A percentile compares a stretch with the other conserved stretches of the same genome.
These are phyloP conservation scores for Arctium lappa DNA, from an alignment of 129 eudicot species.

Conservation along the genomic window DNA sequence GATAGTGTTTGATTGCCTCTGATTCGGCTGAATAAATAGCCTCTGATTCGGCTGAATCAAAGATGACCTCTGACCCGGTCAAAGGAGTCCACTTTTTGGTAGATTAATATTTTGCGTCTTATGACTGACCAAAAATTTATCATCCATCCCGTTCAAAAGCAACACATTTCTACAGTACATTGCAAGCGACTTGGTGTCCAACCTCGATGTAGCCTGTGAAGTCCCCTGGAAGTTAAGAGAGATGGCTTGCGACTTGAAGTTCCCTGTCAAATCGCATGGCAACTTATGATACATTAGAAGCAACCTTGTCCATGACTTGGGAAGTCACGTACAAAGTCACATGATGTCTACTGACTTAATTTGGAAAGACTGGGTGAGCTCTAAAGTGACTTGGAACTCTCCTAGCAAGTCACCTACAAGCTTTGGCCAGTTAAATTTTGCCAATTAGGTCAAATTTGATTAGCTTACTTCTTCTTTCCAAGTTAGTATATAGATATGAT, in stretches of 20 bases:
- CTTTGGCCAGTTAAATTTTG: not conserved
- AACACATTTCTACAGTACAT: not conserved
- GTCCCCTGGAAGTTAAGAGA: not conserved
- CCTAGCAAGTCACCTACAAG: not conserved
- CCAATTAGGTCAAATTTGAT: not conserved
- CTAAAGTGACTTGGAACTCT: not conserved
- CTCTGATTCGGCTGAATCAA: not conserved
- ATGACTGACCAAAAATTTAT: not conserved
- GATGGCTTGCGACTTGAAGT: not conserved
- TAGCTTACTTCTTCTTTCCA: not conserved
- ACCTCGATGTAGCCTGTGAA: not conserved
- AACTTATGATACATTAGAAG: not conserved
- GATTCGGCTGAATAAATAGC: not conserved
- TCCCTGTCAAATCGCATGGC: not conserved
- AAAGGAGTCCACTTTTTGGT: not conserved
- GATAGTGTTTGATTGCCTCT: not conserved
- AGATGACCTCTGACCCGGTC: not conserved
- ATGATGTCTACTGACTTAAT: not conserved
- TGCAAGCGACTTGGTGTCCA: not conserved
- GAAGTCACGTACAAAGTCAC: not conserved
- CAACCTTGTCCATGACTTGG: not conserved
- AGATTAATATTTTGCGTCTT: not conserved
- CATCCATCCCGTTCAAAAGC: not conserved
- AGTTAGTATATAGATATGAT: not conserved
- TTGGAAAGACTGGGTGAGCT: not conserved